Evolutionary conservation across 2,329 filamentous ascomycete species (phyloP).

Genomic region (Tolypocladium paradoxum): DNA sequence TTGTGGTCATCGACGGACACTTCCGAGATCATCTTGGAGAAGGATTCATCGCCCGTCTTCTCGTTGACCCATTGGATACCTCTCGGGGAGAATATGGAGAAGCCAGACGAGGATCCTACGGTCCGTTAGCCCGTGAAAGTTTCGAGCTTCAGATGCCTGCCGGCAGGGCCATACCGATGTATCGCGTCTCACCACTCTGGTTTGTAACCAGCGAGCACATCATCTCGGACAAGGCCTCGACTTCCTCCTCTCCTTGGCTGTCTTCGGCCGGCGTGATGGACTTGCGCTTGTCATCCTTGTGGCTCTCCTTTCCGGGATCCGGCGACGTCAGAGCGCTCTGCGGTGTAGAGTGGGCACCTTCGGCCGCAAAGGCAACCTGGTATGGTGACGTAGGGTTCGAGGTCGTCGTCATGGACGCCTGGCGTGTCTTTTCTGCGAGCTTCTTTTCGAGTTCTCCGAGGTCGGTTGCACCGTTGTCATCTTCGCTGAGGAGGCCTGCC

Average conservation of each 20-base stretch:
- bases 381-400: conserved; percentile 44
- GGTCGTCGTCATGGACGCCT: conserved; percentile 30
- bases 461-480: conserved; percentile 77
- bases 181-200: conserved; percentile 86
- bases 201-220: conserved; percentile 98
- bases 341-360: conserved; percentile 34
- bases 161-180: conserved; percentile 57
- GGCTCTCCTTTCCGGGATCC: conserved; percentile 24
- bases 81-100: conserved; percentile 97
- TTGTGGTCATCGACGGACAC: conserved; percentile 90
- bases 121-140: conserved; percentile 4
- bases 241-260: conserved; percentile 51
- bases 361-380: conserved; percentile 31
- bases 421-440: conserved; percentile 47
- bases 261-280: conserved; percentile 28
- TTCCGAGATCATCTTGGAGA: conserved; percentile 87
- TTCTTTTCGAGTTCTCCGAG: conserved; percentile 79
- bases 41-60: conserved; percentile 91
- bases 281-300: conserved; percentile 21
- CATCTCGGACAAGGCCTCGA: conserved; percentile 88
- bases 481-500: conserved; percentile 65
- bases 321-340: conserved; percentile 46
- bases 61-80: conserved; percentile 98
- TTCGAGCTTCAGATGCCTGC: background rate
- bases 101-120: conserved; percentile 85